These are phyloP conservation scores for Solanum etuberosum DNA, from an alignment of 257 asterid genomes.

Conservation along the genomic window DNA sequence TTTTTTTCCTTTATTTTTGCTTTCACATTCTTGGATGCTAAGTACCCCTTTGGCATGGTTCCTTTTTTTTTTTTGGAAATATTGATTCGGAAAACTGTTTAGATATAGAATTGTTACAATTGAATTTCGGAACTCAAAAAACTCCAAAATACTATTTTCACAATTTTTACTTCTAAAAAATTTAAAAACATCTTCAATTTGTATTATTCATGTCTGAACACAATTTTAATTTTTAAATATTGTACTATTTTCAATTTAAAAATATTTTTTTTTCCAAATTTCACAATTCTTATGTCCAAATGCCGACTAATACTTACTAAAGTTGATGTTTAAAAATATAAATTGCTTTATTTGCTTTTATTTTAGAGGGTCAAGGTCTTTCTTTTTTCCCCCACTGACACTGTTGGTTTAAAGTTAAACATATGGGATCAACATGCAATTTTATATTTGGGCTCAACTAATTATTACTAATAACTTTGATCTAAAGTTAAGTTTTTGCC, in stretches of 20 bases:
- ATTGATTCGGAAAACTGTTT: background rate
- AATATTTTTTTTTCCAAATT: background rate
- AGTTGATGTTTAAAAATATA: background rate
- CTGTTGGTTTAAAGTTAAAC: conserved; percentile 25
- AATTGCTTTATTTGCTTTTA: conserved; percentile 4
- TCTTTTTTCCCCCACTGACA: background rate
- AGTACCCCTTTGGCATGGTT: too few species aligned
- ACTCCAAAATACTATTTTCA: background rate
- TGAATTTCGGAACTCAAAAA: background rate
- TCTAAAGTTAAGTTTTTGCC: background rate
- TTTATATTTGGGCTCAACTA: conserved; percentile 6
- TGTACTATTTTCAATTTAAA: background rate
- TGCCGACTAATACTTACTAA: background rate
- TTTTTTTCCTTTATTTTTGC: too few species aligned
- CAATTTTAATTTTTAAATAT: too few species aligned
- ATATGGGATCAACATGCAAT: background rate
- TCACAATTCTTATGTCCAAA: background rate
- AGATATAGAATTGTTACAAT: background rate
- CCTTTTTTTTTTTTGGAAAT: too few species aligned
- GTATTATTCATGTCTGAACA: too few species aligned
- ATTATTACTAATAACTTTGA: background rate
- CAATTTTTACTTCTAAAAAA: too few species aligned
- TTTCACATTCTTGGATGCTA: too few species aligned
- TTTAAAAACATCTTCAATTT: too few species aligned
- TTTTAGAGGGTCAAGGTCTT: conserved; percentile 7